These are phyloP conservation scores for Cercis canadensis DNA, from an alignment of 306 rosid species.

Conservation along the genomic window DNA sequence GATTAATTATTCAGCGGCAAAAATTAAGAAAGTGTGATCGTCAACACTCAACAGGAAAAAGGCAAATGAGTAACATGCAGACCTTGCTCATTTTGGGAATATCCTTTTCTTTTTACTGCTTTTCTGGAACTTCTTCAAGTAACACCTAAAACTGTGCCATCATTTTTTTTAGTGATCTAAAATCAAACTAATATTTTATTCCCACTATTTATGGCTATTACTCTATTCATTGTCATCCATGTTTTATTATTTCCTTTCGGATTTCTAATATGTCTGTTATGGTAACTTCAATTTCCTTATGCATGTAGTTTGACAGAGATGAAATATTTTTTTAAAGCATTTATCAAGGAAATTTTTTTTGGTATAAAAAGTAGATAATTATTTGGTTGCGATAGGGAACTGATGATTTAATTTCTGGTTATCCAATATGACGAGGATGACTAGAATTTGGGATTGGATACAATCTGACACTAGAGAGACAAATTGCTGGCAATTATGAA, in stretches of 20 bases:
- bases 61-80: conserved; percentile 77
- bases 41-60: conserved; percentile 55
- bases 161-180: too few species aligned
- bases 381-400: conserved; percentile 44
- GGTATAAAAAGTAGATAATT: conserved; percentile 7
- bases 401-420: conserved; percentile 37
- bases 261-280: background rate
- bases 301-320: background rate
- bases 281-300: background rate
- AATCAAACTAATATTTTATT: too few species aligned
- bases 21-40: conserved; percentile 52
- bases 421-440: conserved; percentile 28
- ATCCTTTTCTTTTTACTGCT: conserved; percentile 48
- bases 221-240: too few species aligned
- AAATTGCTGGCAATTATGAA: conserved; percentile 5
- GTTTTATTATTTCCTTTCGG: too few species aligned
- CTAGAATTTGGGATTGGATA: conserved; percentile 20
- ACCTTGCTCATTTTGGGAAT: conserved; percentile 53
- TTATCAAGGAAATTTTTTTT: background rate
- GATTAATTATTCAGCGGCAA: conserved; percentile 43
- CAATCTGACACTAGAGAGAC: conserved; percentile 3
- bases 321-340: background rate
- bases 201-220: too few species aligned
- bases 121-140: background rate
- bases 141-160: too few species aligned